Base-by-base conservation (phyloP, 2,329 filamentous ascomycete species). In the Ceratocystis colombiana region DNA sequence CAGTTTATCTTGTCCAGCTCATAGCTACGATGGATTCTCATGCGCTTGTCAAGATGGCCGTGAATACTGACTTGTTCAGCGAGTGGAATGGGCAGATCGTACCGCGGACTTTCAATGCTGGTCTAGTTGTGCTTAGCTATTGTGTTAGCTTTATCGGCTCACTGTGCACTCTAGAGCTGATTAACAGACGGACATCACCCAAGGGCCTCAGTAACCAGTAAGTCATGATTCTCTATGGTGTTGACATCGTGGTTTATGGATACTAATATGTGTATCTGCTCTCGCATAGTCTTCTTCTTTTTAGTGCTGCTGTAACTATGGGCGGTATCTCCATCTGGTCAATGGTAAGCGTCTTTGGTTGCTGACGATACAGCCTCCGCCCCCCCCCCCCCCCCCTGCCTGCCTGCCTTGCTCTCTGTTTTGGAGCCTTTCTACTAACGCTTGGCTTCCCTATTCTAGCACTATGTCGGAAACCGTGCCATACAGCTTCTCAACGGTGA, bases 391-490 rank as follows among this genome's bases (percentile, higher is more conserved):
- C 20, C 17, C n/a, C n/a, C n/a, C n/a, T n/a, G n/a, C n/a, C 20
- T 70, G 12, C 61, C 53, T 53, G 30, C 41, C 57, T 48, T 45
- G 20, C 55, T 67, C 64, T 68, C 61, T 41, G 10, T 15, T 41
- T 41, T 5, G 12, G 37, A 41, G 37, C 37, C 10, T 41, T 41
- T 1, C 37, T 3, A 15, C 37, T 41, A 41, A 41, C 37, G 10
- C 37, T 2, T 41, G 37, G 12, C 10, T 15, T 41, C 10, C 4
- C 10, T 41, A 53, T 64, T 45, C 65, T 70, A 87, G 88, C 89
- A 94, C 73, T 93, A 89, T 71, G 87, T 94, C 70, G 90, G 89
- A 25, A 93, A 94, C 73, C 82, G 88, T 64, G 89, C 90, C 15
- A 88, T 93, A 68, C 78, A 87, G 30, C 80, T 96, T 20, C 86